Base-by-base conservation (phyloP, 2,329 filamentous ascomycete genomes). In the Celoporthe dispersa region DNA sequence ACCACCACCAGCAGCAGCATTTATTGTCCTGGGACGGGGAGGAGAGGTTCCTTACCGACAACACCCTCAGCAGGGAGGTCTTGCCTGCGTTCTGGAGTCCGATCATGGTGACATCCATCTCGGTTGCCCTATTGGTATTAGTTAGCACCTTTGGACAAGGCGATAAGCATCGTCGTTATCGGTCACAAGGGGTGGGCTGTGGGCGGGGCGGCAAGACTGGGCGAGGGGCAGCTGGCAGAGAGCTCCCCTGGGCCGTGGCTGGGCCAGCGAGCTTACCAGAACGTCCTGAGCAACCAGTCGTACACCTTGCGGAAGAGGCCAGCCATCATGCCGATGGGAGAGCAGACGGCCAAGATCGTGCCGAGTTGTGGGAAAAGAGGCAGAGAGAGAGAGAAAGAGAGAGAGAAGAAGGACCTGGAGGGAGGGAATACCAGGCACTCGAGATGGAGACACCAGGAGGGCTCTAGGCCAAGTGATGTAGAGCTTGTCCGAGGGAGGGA, bases 21-120 rank as follows among this genome's bases (percentile, higher is more conserved):
- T 61, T 28, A 39, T 31, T 62, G 35, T n/a, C 25, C n/a, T 44
- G 19, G 9, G 16, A 31, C 22, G 57, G 55, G 16, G 31, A 22
- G 64, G 39, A 39, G 19, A 70, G 71, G 71, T 70, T 68, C 80
- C 95, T 88, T 90, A 99, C 96, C 85, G 95, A 94, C 77, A 99
- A 87, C 77, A 98, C 95, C 76, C 94, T 89, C 80, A 99, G 86
- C 78, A 99, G 83, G 73, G 95, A 98, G 53, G 96, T 98, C 85
- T 99, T 99, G 78, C 96, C 96, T 71, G 96, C 96, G 84, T 98
- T 98, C 80, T 99, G 96, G 79, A 99, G 85, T 33, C 96, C 96
- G 80, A 99, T 95, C 92, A 99, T 97, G 76, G 96, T 98, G 80
- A 99, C 95, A 83, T 99, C 96, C 94, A 99, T 98, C 85, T 99